These are phyloP conservation scores for Globisporangium parvum DNA, from an alignment of 352 stramenopile genomes.

Conservation along the genomic window DNA sequence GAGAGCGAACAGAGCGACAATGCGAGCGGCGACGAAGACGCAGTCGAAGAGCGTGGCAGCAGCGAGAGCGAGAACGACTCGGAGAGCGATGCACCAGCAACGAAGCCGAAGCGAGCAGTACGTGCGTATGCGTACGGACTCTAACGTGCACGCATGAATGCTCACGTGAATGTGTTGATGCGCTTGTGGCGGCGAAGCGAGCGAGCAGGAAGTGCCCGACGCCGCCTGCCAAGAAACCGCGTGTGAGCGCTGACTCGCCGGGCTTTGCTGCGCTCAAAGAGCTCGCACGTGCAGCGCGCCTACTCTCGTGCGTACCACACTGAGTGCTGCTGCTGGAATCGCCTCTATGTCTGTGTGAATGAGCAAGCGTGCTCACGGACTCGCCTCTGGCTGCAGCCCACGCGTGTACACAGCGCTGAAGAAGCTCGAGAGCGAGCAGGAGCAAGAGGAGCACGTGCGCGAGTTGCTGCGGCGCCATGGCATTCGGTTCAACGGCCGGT, in stretches of 20 bases:
- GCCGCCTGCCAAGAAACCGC: constrained; percentile 19
- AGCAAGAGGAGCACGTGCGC: constrained; percentile 53
- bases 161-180: not conserved
- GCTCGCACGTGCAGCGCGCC: constrained; percentile 51
- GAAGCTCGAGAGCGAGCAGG: constrained; percentile 24
- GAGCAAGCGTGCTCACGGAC: too few relatives aligned
- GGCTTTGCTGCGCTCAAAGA: constrained; percentile 63
- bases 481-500: constrained; percentile 49
- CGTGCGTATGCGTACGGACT: too few relatives aligned
- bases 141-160: too few relatives aligned
- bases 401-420: constrained; percentile 59
- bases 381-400: constrained; percentile 26
- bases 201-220: constrained; percentile 12
- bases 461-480: constrained; percentile 37
- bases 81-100: not conserved
- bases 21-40: constrained; percentile 14
- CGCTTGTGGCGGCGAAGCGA: constrained; percentile 6
- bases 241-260: constrained; percentile 24
- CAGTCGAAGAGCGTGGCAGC: constrained; percentile 2
- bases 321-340: not conserved
- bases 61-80: constrained; percentile 13
- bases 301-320: constrained; percentile 50
- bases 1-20: constrained; percentile 11
- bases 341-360: not conserved
- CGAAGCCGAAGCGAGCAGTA: too few relatives aligned